Percentiles rank a stretch among this genome's conserved stretches.
Conservation (phyloP, 306 rosid genomes). For the Quercus rubra region DNA sequence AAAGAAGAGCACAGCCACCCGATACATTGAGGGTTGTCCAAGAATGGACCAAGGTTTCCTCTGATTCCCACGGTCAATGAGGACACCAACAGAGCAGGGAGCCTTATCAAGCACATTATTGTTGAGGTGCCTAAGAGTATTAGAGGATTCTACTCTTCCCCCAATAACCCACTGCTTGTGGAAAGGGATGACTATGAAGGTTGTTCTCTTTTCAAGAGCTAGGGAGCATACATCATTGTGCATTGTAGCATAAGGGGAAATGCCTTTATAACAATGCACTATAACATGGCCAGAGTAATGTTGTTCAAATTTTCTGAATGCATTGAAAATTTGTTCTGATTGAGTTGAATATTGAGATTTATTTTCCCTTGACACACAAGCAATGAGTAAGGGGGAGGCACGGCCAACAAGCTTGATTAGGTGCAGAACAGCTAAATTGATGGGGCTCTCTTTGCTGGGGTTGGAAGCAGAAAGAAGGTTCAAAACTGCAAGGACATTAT, state of each 20-base stretch:
- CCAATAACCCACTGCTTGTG: conserved; percentile 42
- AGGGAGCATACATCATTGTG: conserved; percentile 71
- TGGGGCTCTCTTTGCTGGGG: conserved; percentile 37
- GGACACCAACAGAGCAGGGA: conserved; percentile 78
- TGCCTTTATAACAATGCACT: conserved; percentile 49
- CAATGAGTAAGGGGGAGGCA: conserved; percentile 45
- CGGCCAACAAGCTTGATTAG: conserved; percentile 53
- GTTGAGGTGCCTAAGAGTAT: conserved; percentile 42
- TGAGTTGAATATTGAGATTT: conserved; percentile 9
- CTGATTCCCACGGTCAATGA: conserved; percentile 51
- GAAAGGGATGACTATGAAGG: conserved; percentile 59
- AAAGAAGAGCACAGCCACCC: conserved; percentile 55
- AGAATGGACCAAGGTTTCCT: conserved; percentile 23
- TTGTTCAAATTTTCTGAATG: conserved; percentile 37
- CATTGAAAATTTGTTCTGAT: conserved; percentile 41
- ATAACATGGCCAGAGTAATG: conserved; percentile 22
- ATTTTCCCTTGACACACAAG: conserved; percentile 31
- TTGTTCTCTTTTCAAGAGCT: conserved; percentile 61
- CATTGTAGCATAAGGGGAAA: conserved; percentile 71
- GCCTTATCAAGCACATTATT: conserved; percentile 66
- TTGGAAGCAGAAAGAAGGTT: conserved; percentile 63
- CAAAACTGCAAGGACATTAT: conserved; percentile 41
- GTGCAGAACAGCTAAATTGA: conserved; percentile 46
- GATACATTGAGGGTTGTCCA: conserved; percentile 11
- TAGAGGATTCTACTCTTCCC: conserved; percentile 29